These are phyloP conservation scores for Entomortierella chlamydospora DNA, from an alignment of 192 early-diverging fungal species.

Conservation along the genomic window DNA sequence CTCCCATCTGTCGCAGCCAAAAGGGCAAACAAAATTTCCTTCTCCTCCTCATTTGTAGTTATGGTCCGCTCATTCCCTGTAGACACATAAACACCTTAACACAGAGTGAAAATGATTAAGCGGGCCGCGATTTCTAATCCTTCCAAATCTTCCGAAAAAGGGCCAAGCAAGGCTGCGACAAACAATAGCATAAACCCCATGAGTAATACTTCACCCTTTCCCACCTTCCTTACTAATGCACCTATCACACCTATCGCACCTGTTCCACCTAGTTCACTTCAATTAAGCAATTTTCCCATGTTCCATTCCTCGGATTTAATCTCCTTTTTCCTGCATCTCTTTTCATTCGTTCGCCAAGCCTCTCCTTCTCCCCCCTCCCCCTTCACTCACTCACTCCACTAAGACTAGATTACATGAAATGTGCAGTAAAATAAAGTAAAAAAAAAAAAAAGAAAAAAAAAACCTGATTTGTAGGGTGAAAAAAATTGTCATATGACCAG, in stretches of 20 bases:
- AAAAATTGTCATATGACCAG: constrained; percentile 2
- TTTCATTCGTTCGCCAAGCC: no score
- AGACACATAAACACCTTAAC: neutral
- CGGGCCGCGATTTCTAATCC: neutral
- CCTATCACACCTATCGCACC: no score
- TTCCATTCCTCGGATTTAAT: no score
- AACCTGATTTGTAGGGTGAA: no score
- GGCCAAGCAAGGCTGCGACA: neutral
- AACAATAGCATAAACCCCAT: neutral
- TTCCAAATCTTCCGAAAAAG: neutral
- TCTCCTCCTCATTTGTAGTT: neutral
- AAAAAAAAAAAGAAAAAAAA: neutral
- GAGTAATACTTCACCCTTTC: neutral
- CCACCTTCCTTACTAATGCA: neutral
- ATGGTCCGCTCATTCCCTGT: neutral
- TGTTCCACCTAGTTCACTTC: no score
- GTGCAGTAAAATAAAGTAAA: neutral
- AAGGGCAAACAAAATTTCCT: neutral
- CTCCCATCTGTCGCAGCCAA: neutral
- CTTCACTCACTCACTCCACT: neutral
- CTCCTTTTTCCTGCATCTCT: no score
- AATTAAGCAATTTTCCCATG: constrained; percentile 1
- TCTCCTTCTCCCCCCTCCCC: neutral
- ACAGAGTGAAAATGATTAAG: neutral
- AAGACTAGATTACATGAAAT: neutral